Percentiles rank a stretch among this genome's conserved stretches.
Conservation (phyloP, 2,329 filamentous ascomycete genomes). For the Apiospora saccharicola region DNA sequence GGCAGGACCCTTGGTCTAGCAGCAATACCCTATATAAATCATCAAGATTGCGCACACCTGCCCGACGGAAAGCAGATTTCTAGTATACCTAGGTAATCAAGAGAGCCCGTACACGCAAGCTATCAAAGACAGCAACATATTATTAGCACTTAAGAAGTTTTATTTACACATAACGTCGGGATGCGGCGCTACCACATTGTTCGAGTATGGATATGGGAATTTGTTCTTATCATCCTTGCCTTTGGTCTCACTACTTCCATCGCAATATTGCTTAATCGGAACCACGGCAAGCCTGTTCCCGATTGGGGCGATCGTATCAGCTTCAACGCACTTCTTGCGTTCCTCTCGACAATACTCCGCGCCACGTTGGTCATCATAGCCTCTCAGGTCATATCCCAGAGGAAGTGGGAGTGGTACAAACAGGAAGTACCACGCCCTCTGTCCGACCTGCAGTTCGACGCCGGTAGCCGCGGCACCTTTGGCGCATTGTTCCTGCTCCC, state of each 20-base stretch:
- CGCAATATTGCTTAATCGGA: background rate
- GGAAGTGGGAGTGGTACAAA: constrained; percentile 1
- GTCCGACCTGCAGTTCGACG: constrained; percentile 5
- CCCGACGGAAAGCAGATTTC: too few relatives aligned
- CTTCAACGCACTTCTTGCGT: background rate
- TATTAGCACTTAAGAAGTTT: background rate
- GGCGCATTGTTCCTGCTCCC: background rate
- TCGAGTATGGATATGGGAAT: background rate
- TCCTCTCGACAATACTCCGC: background rate
- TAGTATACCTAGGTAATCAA: too few relatives aligned
- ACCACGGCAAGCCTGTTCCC: background rate
- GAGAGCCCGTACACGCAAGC: too few relatives aligned
- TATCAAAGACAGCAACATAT: too few relatives aligned
- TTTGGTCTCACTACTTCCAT: background rate
- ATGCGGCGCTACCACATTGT: background rate
- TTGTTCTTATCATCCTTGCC: background rate
- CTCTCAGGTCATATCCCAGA: background rate
- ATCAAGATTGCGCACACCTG: too few relatives aligned
- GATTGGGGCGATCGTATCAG: background rate
- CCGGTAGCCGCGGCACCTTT: background rate
- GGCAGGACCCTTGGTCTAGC: background rate
- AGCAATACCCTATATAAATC: too few relatives aligned
- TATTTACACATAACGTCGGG: background rate
- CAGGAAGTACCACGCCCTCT: background rate
- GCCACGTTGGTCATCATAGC: background rate